These are phyloP conservation scores for Millerozyma acaciae DNA, from an alignment of 805 yeast genomes.

Conservation along the genomic window DNA sequence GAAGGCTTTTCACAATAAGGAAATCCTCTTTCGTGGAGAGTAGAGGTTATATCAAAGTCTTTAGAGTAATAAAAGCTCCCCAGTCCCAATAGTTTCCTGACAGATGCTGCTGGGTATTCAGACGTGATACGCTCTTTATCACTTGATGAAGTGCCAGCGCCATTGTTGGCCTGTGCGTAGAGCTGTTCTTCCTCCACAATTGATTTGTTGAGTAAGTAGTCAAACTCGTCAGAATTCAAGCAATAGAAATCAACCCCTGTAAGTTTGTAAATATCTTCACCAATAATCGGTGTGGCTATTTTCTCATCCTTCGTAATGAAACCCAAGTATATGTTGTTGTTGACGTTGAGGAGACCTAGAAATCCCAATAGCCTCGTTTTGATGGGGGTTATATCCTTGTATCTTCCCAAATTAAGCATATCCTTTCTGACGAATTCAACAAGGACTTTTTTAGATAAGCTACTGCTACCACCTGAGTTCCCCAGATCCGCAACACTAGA, in stretches of 20 bases:
- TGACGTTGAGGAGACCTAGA: slow-evolving; percentile 55
- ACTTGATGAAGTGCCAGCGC: slow-evolving; percentile 15
- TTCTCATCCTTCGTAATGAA: slow-evolving; percentile 52
- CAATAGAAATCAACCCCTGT: slow-evolving; percentile 65
- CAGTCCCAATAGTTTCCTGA: slow-evolving; percentile 39
- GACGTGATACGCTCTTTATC: slow-evolving; percentile 13
- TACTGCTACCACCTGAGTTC: slow-evolving; percentile 2
- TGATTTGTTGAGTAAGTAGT: slow-evolving; percentile 24
- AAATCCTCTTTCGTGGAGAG: slow-evolving; percentile 43
- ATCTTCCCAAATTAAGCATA: slow-evolving; percentile 35
- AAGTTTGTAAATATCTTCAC: slow-evolving; percentile 51
- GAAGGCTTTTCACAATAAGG: slow-evolving; percentile 1
- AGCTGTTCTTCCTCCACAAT: slow-evolving; percentile 10
- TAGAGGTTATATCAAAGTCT: slow-evolving; percentile 44
- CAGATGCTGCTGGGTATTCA: slow-evolving; percentile 42
- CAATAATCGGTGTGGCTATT: slow-evolving; percentile 57
- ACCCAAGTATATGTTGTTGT: slow-evolving; percentile 53
- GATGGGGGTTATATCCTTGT: slow-evolving; percentile 40
- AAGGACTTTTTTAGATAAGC: slow-evolving; percentile 25
- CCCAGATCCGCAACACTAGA: slow-evolving; percentile 8
- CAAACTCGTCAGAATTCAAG: slow-evolving; percentile 54
- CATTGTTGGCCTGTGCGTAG: slow-evolving; percentile 29
- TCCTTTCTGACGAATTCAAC: slow-evolving; percentile 52
- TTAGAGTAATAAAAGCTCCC: slow-evolving; percentile 49
- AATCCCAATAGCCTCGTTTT: slow-evolving; percentile 44